Evolutionary conservation across 305 asterid genomes (phyloP).

Genomic region (Fraxinus sp.): DNA sequence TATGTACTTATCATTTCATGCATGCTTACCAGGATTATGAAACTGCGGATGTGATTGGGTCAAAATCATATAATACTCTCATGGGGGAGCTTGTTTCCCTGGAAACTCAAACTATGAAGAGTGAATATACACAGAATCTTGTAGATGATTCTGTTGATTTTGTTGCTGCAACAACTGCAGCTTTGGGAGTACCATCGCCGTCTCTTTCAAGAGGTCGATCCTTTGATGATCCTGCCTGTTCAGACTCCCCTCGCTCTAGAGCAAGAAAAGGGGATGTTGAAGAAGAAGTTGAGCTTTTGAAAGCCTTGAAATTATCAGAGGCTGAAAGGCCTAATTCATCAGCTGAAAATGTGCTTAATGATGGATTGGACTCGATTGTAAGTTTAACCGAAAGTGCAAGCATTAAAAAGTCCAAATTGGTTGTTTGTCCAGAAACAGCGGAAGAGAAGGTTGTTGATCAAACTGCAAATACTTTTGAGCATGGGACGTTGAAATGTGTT

Average conservation of each 20-base stretch:
- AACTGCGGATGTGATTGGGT: slow-evolving; percentile 76
- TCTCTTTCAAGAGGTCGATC: slow-evolving; percentile 79
- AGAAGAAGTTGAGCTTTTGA: slow-evolving; percentile 73
- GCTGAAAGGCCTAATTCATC: slow-evolving; percentile 35
- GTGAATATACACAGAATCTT: slow-evolving; percentile 38
- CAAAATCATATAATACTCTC: slow-evolving; percentile 83
- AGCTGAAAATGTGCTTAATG: slow-evolving; percentile 30
- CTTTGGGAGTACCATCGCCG: slow-evolving; percentile 96
- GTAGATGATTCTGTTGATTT: slow-evolving; percentile 84
- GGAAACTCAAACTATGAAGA: slow-evolving; percentile 53
- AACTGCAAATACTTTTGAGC: slow-evolving; percentile 26
- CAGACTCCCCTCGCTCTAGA: slow-evolving; percentile 22
- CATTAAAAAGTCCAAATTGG: slow-evolving; percentile 34
- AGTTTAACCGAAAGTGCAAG: slow-evolving; percentile 33
- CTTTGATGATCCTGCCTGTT: slow-evolving; percentile 59
- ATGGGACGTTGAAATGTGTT: slow-evolving; percentile 27
- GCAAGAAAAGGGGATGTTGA: slow-evolving; percentile 78
- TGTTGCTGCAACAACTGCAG: slow-evolving; percentile 93
- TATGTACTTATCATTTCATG: slow-evolving; percentile 24
- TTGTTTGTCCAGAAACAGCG: slow-evolving; percentile 29
- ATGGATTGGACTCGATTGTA: slow-evolving; percentile 21
- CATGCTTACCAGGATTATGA: slow-evolving; percentile 61
- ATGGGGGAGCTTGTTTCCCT: slow-evolving; percentile 91
- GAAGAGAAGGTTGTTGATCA: slow-evolving; percentile 30
- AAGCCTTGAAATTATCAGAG: slow-evolving; percentile 62